These are phyloP conservation scores for Podospora tetraspora DNA, from an alignment of 495 filamentous ascomycete genomes.

Conservation along the genomic window DNA sequence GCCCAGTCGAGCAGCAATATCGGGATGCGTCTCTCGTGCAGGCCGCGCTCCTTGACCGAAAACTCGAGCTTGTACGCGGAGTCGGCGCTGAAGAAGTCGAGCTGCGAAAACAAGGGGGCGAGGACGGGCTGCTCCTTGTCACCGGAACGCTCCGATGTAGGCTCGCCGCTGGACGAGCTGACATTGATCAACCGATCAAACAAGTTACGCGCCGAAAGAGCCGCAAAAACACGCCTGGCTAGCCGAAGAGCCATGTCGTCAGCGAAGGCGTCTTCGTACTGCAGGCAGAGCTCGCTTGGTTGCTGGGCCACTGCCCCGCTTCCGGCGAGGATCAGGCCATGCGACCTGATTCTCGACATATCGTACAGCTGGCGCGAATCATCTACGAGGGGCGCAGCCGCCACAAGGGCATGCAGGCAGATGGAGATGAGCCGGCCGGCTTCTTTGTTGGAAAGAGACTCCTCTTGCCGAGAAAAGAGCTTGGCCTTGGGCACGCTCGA, in stretches of 20 bases:
- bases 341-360: constrained; percentile 49
- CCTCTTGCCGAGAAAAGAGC: constrained; percentile 34
- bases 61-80: constrained; percentile 40
- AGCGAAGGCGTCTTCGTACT: constrained; percentile 53
- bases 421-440: constrained; percentile 48
- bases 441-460: constrained; percentile 37
- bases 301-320: constrained; percentile 35
- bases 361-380: constrained; percentile 41
- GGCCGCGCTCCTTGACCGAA: constrained; percentile 38
- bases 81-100: constrained; percentile 42
- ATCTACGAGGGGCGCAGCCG: constrained; percentile 45
- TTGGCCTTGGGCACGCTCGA: constrained; percentile 38
- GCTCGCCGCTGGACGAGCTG: constrained; percentile 19
- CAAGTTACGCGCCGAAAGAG: constrained; percentile 43
- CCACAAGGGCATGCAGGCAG: constrained; percentile 50
- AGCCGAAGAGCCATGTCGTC: constrained; percentile 47
- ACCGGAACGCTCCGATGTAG: constrained; percentile 12
- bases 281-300: constrained; percentile 41
- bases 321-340: constrained; percentile 36
- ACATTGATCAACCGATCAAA: constrained; percentile 41
- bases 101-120: constrained; percentile 42
- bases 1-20: constrained; percentile 71
- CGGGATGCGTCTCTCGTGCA: constrained; percentile 50
- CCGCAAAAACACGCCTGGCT: constrained; percentile 46
- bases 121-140: constrained; percentile 36